phyloP scores from a whole-genome alignment of 2,329 filamentous ascomycete species.

The Massarina eburnea region DNA sequence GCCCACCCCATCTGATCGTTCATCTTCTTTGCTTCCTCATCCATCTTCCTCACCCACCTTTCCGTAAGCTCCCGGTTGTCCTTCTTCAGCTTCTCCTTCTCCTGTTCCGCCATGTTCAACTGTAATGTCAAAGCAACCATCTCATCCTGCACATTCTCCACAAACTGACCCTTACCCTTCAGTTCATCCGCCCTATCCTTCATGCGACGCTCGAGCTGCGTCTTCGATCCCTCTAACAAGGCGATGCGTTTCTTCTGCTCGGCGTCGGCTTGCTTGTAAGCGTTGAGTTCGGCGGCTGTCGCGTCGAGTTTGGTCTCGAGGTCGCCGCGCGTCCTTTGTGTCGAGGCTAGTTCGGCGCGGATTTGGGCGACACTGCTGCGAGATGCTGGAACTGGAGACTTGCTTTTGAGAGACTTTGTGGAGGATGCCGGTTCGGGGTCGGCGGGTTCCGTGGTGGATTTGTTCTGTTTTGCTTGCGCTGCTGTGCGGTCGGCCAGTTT shows the following conservation, averaged over 20 bases:
- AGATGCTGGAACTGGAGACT: slow-evolving; percentile 13
- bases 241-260: slow-evolving; percentile 64
- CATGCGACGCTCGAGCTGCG: slow-evolving; percentile 64
- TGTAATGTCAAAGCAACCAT: slow-evolving; percentile 85
- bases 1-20: slow-evolving; percentile 51
- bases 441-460: slow-evolving; percentile 20
- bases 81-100: slow-evolving; percentile 67
- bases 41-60: slow-evolving; percentile 88
- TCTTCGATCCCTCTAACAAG: slow-evolving; percentile 64
- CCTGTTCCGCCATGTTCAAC: slow-evolving; percentile 81
- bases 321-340: slow-evolving; percentile 71
- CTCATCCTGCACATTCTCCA: slow-evolving; percentile 90
- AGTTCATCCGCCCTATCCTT: slow-evolving; percentile 85
- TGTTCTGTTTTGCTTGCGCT: slow-evolving; percentile 30
- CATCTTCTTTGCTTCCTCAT: slow-evolving; percentile 83
- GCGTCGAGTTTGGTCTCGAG: slow-evolving; percentile 65
- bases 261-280: slow-evolving; percentile 61
- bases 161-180: slow-evolving; percentile 76
- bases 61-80: slow-evolving; percentile 91
- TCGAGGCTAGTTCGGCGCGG: slow-evolving; percentile 69
- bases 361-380: slow-evolving; percentile 33
- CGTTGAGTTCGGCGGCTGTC: slow-evolving; percentile 65
- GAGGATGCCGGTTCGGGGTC: slow-evolving; percentile 18
- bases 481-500: slow-evolving; percentile 50
- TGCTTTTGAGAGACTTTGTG: slow-evolving; percentile 24